Evolutionary conservation across 1,284 basidiomycete genomes (phyloP).

Genomic region (Puccinia brachypodii): DNA sequence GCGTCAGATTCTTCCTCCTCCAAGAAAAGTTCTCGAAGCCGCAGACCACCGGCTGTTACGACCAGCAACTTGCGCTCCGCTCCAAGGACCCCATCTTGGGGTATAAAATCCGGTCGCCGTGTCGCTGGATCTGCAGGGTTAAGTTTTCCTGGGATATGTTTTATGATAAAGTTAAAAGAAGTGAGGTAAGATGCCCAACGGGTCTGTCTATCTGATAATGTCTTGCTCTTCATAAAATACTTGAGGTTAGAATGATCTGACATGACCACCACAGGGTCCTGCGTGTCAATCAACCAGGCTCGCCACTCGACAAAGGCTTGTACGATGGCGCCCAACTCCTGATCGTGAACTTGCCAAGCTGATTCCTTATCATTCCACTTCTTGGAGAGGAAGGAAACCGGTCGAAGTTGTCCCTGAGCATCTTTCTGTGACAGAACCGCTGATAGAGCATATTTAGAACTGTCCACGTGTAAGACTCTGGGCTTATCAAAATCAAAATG

Average conservation of each 20-base stretch:
- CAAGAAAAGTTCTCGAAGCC: not conserved
- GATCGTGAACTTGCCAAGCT: slow-evolving; percentile 23
- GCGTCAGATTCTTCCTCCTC: not conserved
- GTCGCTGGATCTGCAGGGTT: slow-evolving; percentile 17
- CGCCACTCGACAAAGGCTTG: slow-evolving; percentile 6
- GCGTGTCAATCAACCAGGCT: slow-evolving; percentile 26
- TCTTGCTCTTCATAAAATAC: not conserved
- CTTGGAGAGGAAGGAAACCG: slow-evolving; percentile 4
- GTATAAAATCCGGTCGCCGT: not conserved
- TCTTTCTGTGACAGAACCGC: not conserved
- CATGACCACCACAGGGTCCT: not conserved
- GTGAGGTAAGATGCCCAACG: slow-evolving; percentile 9
- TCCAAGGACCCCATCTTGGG: not conserved
- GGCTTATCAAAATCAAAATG: slow-evolving; percentile 26
- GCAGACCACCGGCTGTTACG: not conserved
- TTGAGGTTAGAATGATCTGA: slow-evolving; percentile 25
- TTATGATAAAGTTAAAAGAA: slow-evolving; percentile 4
- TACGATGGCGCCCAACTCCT: slow-evolving; percentile 17
- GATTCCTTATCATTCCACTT: slow-evolving; percentile 1
- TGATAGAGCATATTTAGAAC: slow-evolving; percentile 4
- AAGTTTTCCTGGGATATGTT: not conserved
- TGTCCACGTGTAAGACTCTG: not conserved
- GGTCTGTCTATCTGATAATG: not conserved
- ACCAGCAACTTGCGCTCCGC: not conserved
- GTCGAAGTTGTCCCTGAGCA: not conserved